Conservation (phyloP, 495 filamentous ascomycete species). For the Lasiosphaeris hirsuta region DNA sequence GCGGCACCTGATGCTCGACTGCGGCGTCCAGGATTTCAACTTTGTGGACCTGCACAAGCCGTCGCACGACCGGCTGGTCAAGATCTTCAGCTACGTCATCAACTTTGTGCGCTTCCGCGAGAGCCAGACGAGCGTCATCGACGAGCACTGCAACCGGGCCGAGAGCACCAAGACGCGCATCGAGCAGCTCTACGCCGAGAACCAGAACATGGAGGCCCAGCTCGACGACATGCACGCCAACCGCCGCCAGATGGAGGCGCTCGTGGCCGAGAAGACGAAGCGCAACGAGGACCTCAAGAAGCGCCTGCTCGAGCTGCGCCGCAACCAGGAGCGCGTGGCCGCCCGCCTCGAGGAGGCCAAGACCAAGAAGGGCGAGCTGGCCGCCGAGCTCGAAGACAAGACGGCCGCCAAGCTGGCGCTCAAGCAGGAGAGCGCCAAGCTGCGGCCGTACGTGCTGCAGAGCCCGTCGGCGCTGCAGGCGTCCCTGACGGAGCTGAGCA, state of each 20-base stretch:
- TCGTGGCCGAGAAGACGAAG: slow-evolving; percentile 74
- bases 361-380: slow-evolving; percentile 66
- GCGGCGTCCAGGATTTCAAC: slow-evolving; percentile 87
- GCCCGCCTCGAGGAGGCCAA: slow-evolving; percentile 74
- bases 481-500: slow-evolving; percentile 74
- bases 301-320: slow-evolving; percentile 69
- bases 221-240: slow-evolving; percentile 78
- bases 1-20: slow-evolving; percentile 73
- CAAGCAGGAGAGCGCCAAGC: slow-evolving; percentile 77
- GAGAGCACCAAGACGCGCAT: slow-evolving; percentile 82
- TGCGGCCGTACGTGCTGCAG: slow-evolving; percentile 87
- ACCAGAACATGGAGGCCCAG: slow-evolving; percentile 76
- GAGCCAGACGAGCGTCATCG: slow-evolving; percentile 78
- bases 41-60: slow-evolving; percentile 88
- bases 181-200: slow-evolving; percentile 79
- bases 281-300: slow-evolving; percentile 83
- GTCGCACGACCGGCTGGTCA: slow-evolving; percentile 79
- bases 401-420: slow-evolving; percentile 57
- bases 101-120: slow-evolving; percentile 98
- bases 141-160: slow-evolving; percentile 86
- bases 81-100: slow-evolving; percentile 93
- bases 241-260: slow-evolving; percentile 69
- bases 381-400: slow-evolving; percentile 73
- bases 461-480: slow-evolving; percentile 78
- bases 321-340: slow-evolving; percentile 73